Evolutionary conservation across 2,329 filamentous ascomycete genomes (phyloP).

Genomic region (Chaetomiaceae sp.): DNA sequence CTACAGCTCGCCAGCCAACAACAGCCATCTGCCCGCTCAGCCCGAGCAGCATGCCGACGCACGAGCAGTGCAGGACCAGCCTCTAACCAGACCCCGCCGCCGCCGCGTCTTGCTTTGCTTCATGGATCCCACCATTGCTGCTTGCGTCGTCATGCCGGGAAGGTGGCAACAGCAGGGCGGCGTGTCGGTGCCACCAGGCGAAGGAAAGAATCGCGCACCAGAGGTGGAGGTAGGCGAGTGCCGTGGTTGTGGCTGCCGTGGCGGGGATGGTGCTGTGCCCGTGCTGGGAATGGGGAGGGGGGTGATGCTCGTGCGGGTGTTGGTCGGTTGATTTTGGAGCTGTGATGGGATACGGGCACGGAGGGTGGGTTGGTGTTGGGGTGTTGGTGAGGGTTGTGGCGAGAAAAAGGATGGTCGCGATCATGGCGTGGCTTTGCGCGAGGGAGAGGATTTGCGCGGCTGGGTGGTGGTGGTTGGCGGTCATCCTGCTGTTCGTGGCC

Average conservation of each 20-base stretch:
- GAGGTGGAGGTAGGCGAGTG: conserved; percentile 5
- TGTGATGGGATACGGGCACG: too few relatives aligned
- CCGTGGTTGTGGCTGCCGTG: not conserved
- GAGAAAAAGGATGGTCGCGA: not conserved
- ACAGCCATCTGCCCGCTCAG: not conserved
- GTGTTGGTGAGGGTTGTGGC: not conserved
- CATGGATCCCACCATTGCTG: too few relatives aligned
- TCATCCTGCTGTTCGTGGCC: too few relatives aligned
- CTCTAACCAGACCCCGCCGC: conserved; percentile 1
- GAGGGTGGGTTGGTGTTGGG: too few relatives aligned
- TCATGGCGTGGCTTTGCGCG: conserved; percentile 2
- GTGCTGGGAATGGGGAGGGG: not conserved
- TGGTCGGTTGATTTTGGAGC: too few relatives aligned
- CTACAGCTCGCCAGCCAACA: not conserved
- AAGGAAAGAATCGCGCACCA: conserved; percentile 8
- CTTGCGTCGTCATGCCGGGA: too few relatives aligned
- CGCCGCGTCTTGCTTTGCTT: too few relatives aligned
- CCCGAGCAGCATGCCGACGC: not conserved
- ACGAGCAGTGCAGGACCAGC: conserved; percentile 8
- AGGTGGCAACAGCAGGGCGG: too few relatives aligned
- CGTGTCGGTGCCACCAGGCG: conserved; percentile 6
- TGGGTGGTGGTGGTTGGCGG: not conserved
- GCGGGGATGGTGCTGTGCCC: not conserved
- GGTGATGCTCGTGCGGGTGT: too few relatives aligned
- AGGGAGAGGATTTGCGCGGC: conserved; percentile 1